These are phyloP conservation scores for Kewa caespitosa DNA, from an alignment of 179 eudicot species.

Conservation along the genomic window DNA sequence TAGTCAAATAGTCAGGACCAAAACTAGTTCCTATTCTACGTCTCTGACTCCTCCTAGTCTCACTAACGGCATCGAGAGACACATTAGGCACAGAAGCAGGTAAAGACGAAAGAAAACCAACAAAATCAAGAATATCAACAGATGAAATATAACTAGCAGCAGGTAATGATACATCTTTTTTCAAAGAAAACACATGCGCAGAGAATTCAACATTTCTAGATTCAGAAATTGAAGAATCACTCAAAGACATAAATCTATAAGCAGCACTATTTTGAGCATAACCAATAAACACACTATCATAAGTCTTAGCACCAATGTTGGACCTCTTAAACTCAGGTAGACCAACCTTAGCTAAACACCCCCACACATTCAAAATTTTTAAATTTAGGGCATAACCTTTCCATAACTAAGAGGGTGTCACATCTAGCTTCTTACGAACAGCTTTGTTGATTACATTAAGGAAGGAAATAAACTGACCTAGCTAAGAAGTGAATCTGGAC, in stretches of 20 bases:
- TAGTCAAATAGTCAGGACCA: neutral
- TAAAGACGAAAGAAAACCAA: neutral
- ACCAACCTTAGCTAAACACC: neutral
- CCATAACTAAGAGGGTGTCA: neutral
- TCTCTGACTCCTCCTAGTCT: constrained; percentile 8
- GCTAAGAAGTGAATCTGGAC: too few species aligned
- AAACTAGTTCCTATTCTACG: neutral
- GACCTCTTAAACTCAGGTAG: neutral
- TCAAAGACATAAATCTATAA: constrained; percentile 5
- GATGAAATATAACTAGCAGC: too few species aligned
- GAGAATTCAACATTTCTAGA: constrained; percentile 4
- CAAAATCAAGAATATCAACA: neutral
- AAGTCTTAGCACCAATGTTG: neutral
- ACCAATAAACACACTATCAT: constrained; percentile 3
- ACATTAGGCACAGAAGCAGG: neutral
- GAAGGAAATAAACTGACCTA: too few species aligned
- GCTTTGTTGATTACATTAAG: too few species aligned
- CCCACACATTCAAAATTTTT: neutral
- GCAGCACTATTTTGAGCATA: constrained; percentile 8
- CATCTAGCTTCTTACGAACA: constrained; percentile 2
- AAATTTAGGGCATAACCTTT: neutral
- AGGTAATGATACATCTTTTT: neutral
- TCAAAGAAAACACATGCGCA: neutral
- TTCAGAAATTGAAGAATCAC: constrained; percentile 3
- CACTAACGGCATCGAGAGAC: neutral